phyloP scores from a whole-genome alignment of 2,329 filamentous ascomycete species.

The Diaporthe ilicicola region DNA sequence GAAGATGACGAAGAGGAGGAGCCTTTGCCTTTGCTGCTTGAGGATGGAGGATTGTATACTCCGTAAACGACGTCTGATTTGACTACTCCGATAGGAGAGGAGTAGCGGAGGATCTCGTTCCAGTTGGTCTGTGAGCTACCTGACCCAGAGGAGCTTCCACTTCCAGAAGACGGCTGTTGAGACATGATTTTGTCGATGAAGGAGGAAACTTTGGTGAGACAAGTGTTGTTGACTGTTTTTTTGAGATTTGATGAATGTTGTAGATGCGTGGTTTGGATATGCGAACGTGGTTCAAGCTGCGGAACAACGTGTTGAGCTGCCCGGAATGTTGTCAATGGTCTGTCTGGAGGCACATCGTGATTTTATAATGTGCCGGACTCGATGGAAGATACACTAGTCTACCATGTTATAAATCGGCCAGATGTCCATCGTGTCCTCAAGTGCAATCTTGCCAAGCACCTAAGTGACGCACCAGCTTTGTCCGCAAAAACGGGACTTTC shows the following conservation, averaged over 20 bases:
- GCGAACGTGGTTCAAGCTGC: background rate
- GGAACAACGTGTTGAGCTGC: background rate
- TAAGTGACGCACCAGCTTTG: background rate
- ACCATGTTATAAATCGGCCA: too few relatives aligned
- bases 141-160: background rate
- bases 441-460: background rate
- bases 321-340: background rate
- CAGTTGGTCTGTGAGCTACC: constrained; percentile 34
- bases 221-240: background rate
- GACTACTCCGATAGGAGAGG: constrained; percentile 40
- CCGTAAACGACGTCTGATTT: constrained; percentile 39
- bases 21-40: background rate
- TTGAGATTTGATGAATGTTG: background rate
- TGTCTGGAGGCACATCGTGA: too few relatives aligned
- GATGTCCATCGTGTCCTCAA: background rate
- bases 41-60: constrained; percentile 30
- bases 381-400: background rate
- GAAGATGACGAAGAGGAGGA: background rate
- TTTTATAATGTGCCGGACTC: background rate
- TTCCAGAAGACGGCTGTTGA: background rate
- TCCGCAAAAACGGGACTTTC: background rate
- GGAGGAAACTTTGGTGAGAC: too few relatives aligned
- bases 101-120: constrained; percentile 39
- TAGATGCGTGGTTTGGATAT: background rate
- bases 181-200: background rate